Evolutionary conservation across 805 yeast species (phyloP).

Genomic region (Candida sphagnicola): DNA sequence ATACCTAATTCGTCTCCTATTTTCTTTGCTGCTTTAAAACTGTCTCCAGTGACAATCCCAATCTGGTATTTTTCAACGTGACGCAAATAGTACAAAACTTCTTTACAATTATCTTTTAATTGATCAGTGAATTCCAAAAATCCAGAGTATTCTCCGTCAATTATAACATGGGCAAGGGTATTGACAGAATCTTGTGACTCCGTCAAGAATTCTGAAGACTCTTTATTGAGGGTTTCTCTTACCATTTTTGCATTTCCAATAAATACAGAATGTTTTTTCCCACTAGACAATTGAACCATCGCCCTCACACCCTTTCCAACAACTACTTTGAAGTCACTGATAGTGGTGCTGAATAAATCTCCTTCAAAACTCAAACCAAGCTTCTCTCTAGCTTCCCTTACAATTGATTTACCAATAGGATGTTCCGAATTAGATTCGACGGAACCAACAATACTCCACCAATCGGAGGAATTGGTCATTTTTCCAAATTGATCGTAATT

Average conservation of each 20-base stretch:
- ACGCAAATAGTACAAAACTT: constrained; percentile 53
- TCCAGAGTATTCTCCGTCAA: constrained; percentile 61
- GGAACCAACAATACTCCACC: constrained; percentile 54
- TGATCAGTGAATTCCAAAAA: constrained; percentile 64
- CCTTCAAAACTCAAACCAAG: constrained; percentile 27
- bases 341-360: constrained; percentile 25
- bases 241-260: constrained; percentile 54
- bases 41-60: constrained; percentile 92
- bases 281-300: constrained; percentile 5
- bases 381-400: constrained; percentile 26
- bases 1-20: constrained; percentile 71
- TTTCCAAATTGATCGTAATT: constrained; percentile 12
- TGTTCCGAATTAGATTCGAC: constrained; percentile 78
- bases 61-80: constrained; percentile 51
- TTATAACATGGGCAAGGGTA: constrained; percentile 53
- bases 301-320: constrained; percentile 48
- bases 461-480: constrained; percentile 15
- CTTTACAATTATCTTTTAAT: constrained; percentile 60
- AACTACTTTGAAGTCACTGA: constrained; percentile 32
- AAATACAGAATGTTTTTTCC: constrained; percentile 26
- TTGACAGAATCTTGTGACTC: constrained; percentile 21
- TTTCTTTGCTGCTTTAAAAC: constrained; percentile 52
- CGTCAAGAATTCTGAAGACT: constrained; percentile 3
- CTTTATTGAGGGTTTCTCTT: constrained; percentile 12
- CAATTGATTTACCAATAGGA: constrained; percentile 78